Percentiles rank a stretch among this genome's conserved stretches.
Conservation (phyloP, 2,329 filamentous ascomycete genomes). For the Aspergillus tubingensis region DNA sequence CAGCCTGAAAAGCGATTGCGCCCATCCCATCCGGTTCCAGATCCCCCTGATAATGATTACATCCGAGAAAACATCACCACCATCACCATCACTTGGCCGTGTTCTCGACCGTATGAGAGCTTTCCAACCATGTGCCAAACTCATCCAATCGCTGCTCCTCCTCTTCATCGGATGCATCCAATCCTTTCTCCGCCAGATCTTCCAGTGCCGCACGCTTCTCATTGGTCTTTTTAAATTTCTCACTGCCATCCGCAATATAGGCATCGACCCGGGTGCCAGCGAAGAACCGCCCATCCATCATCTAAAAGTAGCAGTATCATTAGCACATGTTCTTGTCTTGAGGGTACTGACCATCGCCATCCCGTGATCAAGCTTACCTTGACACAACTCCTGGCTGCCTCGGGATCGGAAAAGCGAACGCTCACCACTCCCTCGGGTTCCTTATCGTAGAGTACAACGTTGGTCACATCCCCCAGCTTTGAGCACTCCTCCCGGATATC, state of each 20-base stretch:
- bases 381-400: conserved; percentile 72
- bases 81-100: conserved; percentile 23
- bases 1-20: not conserved
- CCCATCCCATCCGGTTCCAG: not conserved
- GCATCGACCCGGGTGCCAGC: conserved; percentile 72
- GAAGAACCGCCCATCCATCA: conserved; percentile 81
- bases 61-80: not conserved
- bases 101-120: conserved; percentile 27
- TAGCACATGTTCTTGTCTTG: conserved; percentile 6
- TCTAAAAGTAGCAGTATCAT: conserved; percentile 33
- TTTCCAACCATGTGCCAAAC: conserved; percentile 53
- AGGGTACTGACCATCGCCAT: not conserved
- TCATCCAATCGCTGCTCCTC: conserved; percentile 48
- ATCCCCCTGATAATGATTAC: not conserved
- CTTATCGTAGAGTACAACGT: conserved; percentile 84
- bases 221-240: conserved; percentile 71
- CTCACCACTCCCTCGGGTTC: conserved; percentile 83
- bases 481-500: conserved; percentile 88
- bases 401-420: conserved; percentile 74
- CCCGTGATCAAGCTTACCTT: conserved; percentile 36
- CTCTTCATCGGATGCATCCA: conserved; percentile 48
- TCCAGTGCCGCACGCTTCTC: conserved; percentile 46
- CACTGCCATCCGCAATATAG: conserved; percentile 67
- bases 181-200: conserved; percentile 50
- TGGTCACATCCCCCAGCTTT: conserved; percentile 84